Base-by-base conservation (phyloP, 306 rosid species). In the Gynostemma pentaphyllum region DNA sequence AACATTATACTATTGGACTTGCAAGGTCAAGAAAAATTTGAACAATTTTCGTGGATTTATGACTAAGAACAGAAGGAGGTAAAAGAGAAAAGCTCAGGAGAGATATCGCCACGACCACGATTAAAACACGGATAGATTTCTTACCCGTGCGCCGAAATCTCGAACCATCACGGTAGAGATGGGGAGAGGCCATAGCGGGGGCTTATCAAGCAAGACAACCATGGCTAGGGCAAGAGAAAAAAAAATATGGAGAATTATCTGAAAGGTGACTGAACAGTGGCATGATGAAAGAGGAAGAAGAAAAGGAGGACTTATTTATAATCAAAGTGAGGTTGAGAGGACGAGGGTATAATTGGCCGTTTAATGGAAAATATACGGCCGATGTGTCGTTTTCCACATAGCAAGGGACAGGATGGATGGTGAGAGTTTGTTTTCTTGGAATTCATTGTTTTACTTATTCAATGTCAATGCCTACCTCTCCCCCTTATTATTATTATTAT, bases 1-100 rank as follows among this genome's bases (percentile, higher is more conserved):
- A 1, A 4, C 3, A 0, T 0, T 0, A 0, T 6, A 0, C 2
- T 4, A 0, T 1, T 49, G 86, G 95, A 80, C 98, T 91, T 91
- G 98, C 98, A 91, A 91, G 98, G 98, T 87, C 98, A 91, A 91
- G 98, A 56, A 91, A 87, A 91, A 91, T 82, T 75, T 68, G 45
- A 75, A 82, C 74, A 68, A 64, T 68, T 52, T 75, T 65, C 57
- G 70, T 68, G 69, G 61, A 68, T 23, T 47, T 40, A 0, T 12
- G 72, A 68, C 36, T 27, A 68, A 4, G 0, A 72, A 79, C 46
- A 5, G 0, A 66, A 40, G 19, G 12, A 40, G 0, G 0, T 44
- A 70, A 75, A 51, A 56, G 62, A 74, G 77, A 69, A 60, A 87
- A 91, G 98, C 98, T 91, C 98, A 88, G 92, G 87, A 91, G 95